Evolutionary conservation across 352 stramenopile genomes (phyloP), one percentile per base, ranked within the genome.

Genomic region (Pythium chondricola): DNA sequence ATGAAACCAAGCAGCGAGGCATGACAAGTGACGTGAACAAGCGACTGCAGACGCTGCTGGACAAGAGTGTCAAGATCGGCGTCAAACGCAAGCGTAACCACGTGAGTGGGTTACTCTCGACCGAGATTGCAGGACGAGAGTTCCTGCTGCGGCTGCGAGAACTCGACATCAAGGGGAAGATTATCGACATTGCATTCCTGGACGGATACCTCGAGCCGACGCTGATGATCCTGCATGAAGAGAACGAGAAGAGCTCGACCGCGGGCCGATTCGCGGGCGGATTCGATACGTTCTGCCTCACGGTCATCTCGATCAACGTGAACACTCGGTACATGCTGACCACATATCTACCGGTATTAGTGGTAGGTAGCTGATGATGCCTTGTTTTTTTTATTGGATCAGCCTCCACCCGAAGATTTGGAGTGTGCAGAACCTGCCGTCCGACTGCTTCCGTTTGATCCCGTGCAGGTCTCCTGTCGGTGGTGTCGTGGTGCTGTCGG

Each of bases 221-320:
- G 16, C 44, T 94, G 17, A 92, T 92, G 80, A 67, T 94, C 27
- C 56, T 94, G 38, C 83, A 94, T 44, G 83, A 93, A 56, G 80
- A 91, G 43, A 90, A 85, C 35, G 83, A 90, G 16, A 74, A 69
- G 22, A 86, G 79, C 43, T 69, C 83, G 37, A 86, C 77, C 1
- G 74, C 53, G 20, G 83, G 83, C 1, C 71, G 83, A 4, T 73
- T 90, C 36, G 83, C 83, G 0, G 60, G 57, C 6, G 83, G 79
- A 5, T 93, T 74, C 33, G 80, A 93, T 50, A 93, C 83, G 31
- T 92, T 68, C 54, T 90, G 79, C 42, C 65, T 93, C 26, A 90
- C 83, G 1, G 83, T 93, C 18, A 72, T 93, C 27, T 93, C 83
- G 13, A 93, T 93, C 59, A 91, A 91, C 65, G 69, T 91, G 50